A percentile compares a stretch with the other conserved stretches of the same genome.
These are phyloP conservation scores for Pichia inconspicua DNA, from an alignment of 1,139 yeast genomes.

Conservation along the genomic window DNA sequence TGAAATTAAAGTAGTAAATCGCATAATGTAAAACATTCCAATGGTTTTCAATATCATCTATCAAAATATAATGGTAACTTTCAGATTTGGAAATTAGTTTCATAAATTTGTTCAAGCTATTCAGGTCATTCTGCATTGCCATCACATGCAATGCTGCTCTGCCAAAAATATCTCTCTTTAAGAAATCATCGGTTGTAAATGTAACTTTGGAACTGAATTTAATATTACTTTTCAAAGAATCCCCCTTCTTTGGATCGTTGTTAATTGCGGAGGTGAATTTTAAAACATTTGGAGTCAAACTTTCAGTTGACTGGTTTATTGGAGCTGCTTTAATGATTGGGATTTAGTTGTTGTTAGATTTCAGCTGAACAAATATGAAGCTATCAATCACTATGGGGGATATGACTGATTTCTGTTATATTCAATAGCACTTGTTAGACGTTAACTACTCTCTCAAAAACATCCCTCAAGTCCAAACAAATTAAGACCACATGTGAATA, in stretches of 20 bases:
- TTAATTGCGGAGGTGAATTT: slow-evolving; percentile 13
- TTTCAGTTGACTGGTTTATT: not conserved
- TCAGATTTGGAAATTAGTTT: slow-evolving; percentile 36
- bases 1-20: slow-evolving; percentile 49
- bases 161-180: slow-evolving; percentile 63
- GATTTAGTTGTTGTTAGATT: not conserved
- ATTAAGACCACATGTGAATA: not conserved
- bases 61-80: slow-evolving; percentile 27
- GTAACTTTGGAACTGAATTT: not conserved
- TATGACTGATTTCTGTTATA: not conserved
- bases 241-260: slow-evolving; percentile 15
- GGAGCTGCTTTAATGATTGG: not conserved
- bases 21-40: slow-evolving; percentile 79
- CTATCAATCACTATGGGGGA: not conserved
- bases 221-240: slow-evolving; percentile 4
- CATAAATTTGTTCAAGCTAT: slow-evolving; percentile 39
- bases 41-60: slow-evolving; percentile 66
- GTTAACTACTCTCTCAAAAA: too few species aligned
- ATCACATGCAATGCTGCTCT: slow-evolving; percentile 58
- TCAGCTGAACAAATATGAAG: not conserved
- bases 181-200: slow-evolving; percentile 37
- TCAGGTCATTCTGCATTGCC: slow-evolving; percentile 44
- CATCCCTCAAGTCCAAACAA: too few species aligned
- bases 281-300: slow-evolving; percentile 11
- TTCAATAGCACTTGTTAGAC: too few species aligned